phyloP scores from a whole-genome alignment of 768 basidiomycete species.

The Mycena galericulata region DNA sequence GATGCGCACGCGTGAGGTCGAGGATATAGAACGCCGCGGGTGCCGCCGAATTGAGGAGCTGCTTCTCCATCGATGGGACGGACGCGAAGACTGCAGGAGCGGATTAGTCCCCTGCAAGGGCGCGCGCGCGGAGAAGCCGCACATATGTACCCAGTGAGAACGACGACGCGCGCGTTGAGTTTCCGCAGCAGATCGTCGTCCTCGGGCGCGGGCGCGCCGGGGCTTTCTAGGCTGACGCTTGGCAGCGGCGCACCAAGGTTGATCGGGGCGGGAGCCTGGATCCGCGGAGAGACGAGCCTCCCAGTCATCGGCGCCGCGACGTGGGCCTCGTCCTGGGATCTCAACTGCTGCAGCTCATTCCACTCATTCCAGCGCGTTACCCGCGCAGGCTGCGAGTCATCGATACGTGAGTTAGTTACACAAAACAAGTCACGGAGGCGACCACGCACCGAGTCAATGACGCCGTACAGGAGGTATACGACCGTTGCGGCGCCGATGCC shows the following conservation, averaged over 20 bases:
- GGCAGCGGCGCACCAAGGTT: neutral
- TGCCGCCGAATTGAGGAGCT: neutral
- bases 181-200: slow-evolving; percentile 17
- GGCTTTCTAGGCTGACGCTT: neutral
- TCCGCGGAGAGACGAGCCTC: slow-evolving; percentile 11
- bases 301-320: slow-evolving; percentile 12
- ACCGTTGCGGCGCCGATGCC: slow-evolving; percentile 38
- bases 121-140: neutral
- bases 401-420: no score
- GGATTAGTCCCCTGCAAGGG: neutral
- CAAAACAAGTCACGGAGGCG: no score
- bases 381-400: slow-evolving; percentile 26
- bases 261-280: slow-evolving; percentile 15
- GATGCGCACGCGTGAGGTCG: slow-evolving; percentile 19
- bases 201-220: neutral
- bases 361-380: slow-evolving; percentile 38
- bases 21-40: slow-evolving; percentile 13
- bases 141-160: slow-evolving; percentile 26
- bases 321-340: neutral
- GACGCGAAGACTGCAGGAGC: slow-evolving; percentile 23
- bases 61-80: slow-evolving; percentile 18
- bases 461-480: slow-evolving; percentile 37
- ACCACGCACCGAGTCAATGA: slow-evolving; percentile 40
- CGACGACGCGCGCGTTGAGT: slow-evolving; percentile 25
- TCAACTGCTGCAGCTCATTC: slow-evolving; percentile 30